Conservation (phyloP, 805 yeast species). For the Candida verbasci region DNA sequence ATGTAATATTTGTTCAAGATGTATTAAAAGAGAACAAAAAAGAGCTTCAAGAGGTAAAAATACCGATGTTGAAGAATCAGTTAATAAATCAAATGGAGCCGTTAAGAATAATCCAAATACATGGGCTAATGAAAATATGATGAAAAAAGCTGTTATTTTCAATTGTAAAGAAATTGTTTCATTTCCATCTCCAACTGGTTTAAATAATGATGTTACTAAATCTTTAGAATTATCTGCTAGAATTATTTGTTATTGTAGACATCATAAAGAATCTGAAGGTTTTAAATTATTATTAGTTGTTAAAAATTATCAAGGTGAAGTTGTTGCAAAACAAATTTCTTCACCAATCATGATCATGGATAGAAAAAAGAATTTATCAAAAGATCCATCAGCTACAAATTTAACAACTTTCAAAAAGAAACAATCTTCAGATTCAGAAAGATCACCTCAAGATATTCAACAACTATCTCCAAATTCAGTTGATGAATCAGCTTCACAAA, state of each 20-base stretch:
- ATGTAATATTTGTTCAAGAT: conserved; percentile 80
- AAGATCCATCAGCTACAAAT: conserved; percentile 19
- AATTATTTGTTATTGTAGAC: conserved; percentile 93
- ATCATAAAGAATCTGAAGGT: conserved; percentile 85
- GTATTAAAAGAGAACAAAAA: conserved; percentile 89
- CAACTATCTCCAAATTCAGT: conserved; percentile 61
- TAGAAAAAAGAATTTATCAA: conserved; percentile 58
- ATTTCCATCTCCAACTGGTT: conserved; percentile 57
- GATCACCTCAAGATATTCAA: conserved; percentile 15
- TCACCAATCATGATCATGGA: conserved; percentile 88
- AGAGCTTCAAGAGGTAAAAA: conserved; percentile 90
- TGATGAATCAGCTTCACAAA: conserved; percentile 53
- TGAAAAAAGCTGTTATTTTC: conserved; percentile 82
- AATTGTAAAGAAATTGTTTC: conserved; percentile 86
- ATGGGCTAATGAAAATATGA: conserved; percentile 71
- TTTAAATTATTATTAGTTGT: conserved; percentile 69
- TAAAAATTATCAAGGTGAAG: conserved; percentile 53
- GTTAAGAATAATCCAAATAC: conserved; percentile 55
- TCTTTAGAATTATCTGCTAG: conserved; percentile 58
- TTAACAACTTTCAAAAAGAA: conserved; percentile 11
- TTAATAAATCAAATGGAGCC: conserved; percentile 16
- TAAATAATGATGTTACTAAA: conserved; percentile 27
- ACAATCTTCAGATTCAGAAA: conserved; percentile 8
- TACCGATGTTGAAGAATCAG: conserved; percentile 28
- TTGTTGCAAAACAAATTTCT: conserved; percentile 70